Conservation (phyloP, 306 rosid species). For the Trifolium fragiferum region DNA sequence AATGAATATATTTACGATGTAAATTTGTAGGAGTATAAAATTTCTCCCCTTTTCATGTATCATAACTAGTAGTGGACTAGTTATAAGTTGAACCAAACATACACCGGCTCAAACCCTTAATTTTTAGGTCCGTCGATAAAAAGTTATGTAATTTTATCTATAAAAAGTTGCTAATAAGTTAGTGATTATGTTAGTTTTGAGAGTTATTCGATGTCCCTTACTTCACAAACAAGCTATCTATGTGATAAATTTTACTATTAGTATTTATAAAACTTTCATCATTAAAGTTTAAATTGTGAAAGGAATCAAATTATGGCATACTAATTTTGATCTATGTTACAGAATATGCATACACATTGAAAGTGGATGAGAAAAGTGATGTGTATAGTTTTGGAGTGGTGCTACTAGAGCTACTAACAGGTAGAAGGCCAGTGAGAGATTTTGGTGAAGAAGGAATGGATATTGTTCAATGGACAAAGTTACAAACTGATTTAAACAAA, state of each 20-base stretch:
- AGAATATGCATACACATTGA: slow-evolving; percentile 91
- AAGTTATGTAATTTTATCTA: too few species aligned
- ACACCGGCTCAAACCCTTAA: too few species aligned
- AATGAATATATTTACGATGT: too few species aligned
- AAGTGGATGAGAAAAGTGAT: slow-evolving; percentile 86
- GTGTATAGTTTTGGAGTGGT: slow-evolving; percentile 93
- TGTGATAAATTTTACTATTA: background rate
- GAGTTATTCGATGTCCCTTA: too few species aligned
- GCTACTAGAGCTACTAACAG: slow-evolving; percentile 71
- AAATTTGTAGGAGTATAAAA: too few species aligned
- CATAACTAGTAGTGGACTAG: too few species aligned
- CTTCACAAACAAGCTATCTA: background rate
- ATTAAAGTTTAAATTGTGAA: slow-evolving; percentile 7
- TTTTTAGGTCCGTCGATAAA: too few species aligned
- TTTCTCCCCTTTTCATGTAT: too few species aligned
- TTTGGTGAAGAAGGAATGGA: slow-evolving; percentile 91
- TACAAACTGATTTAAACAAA: slow-evolving; percentile 65
- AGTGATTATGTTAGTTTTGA: too few species aligned
- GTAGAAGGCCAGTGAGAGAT: slow-evolving; percentile 76
- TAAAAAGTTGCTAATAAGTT: too few species aligned
- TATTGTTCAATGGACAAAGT: slow-evolving; percentile 86
- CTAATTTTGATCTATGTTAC: slow-evolving; percentile 29
- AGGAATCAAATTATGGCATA: background rate
- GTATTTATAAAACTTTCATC: background rate
- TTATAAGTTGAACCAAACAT: too few species aligned